These are phyloP conservation scores for Plectosphaerella cucumerina DNA, from an alignment of 2,329 filamentous ascomycete species.

Conservation along the genomic window DNA sequence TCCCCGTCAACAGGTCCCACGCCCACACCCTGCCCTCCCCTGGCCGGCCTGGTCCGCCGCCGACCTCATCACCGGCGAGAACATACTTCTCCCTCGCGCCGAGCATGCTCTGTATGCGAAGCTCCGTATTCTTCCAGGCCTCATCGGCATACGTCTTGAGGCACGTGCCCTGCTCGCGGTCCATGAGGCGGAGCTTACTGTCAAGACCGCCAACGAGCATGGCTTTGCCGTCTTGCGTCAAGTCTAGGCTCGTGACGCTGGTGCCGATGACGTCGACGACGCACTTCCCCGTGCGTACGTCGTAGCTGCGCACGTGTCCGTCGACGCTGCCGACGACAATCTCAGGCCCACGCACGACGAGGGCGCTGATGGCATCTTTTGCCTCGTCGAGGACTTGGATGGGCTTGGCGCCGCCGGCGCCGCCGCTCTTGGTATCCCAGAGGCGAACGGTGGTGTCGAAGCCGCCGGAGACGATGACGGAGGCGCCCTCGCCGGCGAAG, in stretches of 20 bases:
- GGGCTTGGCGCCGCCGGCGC: constrained; percentile 43
- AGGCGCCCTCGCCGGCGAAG: constrained; percentile 74
- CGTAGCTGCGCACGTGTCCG: constrained; percentile 76
- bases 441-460: constrained; percentile 73
- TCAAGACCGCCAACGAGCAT: constrained; percentile 74
- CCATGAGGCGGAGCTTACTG: constrained; percentile 73
- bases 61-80: constrained; percentile 73
- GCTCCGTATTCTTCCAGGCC: constrained; percentile 58
- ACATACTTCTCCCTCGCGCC: constrained; percentile 75
- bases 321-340: constrained; percentile 80
- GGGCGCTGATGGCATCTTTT: constrained; percentile 58
- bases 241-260: constrained; percentile 69
- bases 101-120: constrained; percentile 72
- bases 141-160: constrained; percentile 65
- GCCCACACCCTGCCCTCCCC: constrained; percentile 62
- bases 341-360: constrained; percentile 45
- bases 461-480: constrained; percentile 67
- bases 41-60: constrained; percentile 15
- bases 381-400: constrained; percentile 73
- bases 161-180: constrained; percentile 68
- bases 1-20: constrained; percentile 81
- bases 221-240: constrained; percentile 69
- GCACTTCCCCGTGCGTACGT: constrained; percentile 70
- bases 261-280: constrained; percentile 67
- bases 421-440: constrained; percentile 62